Conservation (phyloP, 2,329 filamentous ascomycete genomes). For the Fusarium solani-melongenae region DNA sequence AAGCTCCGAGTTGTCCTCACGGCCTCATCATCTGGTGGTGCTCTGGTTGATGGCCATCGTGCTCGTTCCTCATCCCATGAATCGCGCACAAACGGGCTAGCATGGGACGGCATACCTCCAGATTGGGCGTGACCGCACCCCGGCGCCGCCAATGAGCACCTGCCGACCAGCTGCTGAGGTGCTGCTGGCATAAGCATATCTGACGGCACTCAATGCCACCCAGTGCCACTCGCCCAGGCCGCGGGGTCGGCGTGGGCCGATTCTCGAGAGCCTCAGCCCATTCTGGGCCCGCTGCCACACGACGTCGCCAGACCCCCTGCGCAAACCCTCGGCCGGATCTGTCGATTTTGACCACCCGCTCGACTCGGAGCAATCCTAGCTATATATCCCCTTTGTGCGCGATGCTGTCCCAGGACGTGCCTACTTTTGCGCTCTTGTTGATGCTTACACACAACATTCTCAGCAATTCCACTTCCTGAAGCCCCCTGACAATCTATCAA, state of each 20-base stretch:
- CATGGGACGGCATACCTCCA: conserved; percentile 22
- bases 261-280: conserved; percentile 50
- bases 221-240: conserved; percentile 26
- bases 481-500: conserved; percentile 11
- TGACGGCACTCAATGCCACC: conserved; percentile 36
- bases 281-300: conserved; percentile 49
- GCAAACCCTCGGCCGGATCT: conserved; percentile 42
- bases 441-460: conserved; percentile 30
- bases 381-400: conserved; percentile 46
- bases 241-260: conserved; percentile 51
- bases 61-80: conserved; percentile 15
- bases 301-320: conserved; percentile 49
- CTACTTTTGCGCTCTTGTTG: conserved; percentile 29
- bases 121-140: conserved; percentile 26
- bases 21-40: not conserved
- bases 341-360: conserved; percentile 42
- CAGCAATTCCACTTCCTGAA: conserved; percentile 17
- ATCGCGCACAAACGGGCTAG: conserved; percentile 5
- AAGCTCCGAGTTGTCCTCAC: not conserved
- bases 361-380: conserved; percentile 14
- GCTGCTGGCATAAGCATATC: conserved; percentile 44
- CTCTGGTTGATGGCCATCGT: not conserved
- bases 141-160: conserved; percentile 21
- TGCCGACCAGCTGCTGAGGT: conserved; percentile 6
- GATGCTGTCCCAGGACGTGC: conserved; percentile 14